These are phyloP conservation scores for Bimuria novae-zelandiae DNA, from an alignment of 2,329 filamentous ascomycete species.

Conservation along the genomic window DNA sequence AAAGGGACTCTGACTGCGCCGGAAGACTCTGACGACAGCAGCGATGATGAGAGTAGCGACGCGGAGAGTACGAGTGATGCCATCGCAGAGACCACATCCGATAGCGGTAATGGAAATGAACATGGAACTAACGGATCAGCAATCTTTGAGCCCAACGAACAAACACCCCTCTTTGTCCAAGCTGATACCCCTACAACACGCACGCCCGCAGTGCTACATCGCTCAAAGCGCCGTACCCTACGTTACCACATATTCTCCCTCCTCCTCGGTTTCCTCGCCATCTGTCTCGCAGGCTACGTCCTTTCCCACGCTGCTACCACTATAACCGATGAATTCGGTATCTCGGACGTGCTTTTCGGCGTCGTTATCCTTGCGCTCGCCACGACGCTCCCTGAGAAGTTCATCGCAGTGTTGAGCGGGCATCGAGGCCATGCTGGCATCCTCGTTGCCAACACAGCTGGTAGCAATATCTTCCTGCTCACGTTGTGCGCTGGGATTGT, in stretches of 20 bases:
- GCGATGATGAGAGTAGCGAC: slow-evolving; percentile 32
- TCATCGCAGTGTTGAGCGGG: slow-evolving; percentile 56
- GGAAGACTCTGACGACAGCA: slow-evolving; percentile 49
- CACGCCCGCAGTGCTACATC: no score
- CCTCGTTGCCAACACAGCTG: slow-evolving; percentile 58
- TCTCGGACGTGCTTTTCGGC: slow-evolving; percentile 55
- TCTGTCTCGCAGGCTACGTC: slow-evolving; percentile 55
- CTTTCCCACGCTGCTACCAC: slow-evolving; percentile 52
- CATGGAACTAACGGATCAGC: no score
- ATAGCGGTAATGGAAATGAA: no score
- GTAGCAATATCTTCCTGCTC: slow-evolving; percentile 61
- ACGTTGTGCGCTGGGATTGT: slow-evolving; percentile 55
- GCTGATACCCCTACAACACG: no score
- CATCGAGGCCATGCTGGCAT: slow-evolving; percentile 55
- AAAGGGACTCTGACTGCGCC: slow-evolving; percentile 50
- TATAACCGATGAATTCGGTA: slow-evolving; percentile 47
- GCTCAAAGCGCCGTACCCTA: slow-evolving; percentile 23
- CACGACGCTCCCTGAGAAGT: slow-evolving; percentile 60
- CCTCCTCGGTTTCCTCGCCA: slow-evolving; percentile 49
- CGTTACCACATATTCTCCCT: slow-evolving; percentile 50
- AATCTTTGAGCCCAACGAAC: no score
- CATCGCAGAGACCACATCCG: no score
- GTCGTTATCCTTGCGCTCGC: slow-evolving; percentile 56
- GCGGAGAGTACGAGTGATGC: slow-evolving; percentile 9
- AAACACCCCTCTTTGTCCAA: no score